Evolutionary conservation across 169 alveolate genomes (phyloP), one percentile per base, ranked within the genome.

Genomic region (Cryptosporidium tyzzeri): DNA sequence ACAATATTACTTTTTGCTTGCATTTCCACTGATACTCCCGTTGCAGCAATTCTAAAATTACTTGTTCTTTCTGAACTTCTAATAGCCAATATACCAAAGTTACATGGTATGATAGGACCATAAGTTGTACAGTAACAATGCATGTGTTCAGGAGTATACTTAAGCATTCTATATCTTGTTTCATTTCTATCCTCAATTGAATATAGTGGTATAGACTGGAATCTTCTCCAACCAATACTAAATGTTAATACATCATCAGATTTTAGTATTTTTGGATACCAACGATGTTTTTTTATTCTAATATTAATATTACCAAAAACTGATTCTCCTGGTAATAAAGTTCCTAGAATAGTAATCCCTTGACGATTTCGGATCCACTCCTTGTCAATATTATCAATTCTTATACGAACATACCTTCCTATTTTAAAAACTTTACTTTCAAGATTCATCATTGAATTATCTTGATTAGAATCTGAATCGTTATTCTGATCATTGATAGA

Each of bases 191-290:
- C 99, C 89, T 98, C 98, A 53, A 98, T 94, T 75, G 98, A 96
- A 86, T 92, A 97, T 9, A 97, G 86, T 6, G 99, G 99, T 21
- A 98, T 86, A n/a, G 99, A 95, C 92, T 99, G 99, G 92, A 97
- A 99, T 67, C 99, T 95, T 51, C 99, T 93, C 99, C 99, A 99
- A 2, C 99, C 99, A n/a, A 98, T 95, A 26, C 99, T 96, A 91
- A 98, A 93, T 8, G 98, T 95, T 44, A 99, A 91, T 5, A 99
- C 99, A 86, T 99, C 99, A 85, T 96, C 95, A 59, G 99, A 96
- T 93, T 98, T 99, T 62, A 98, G 92, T 12, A 99, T 94, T 80
- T 97, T 96, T 10, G 99, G 99, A 73, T 95, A 96, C 99, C 99
- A 99, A 85, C 99, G 96, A 84, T 96, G 98, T 70, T 95, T 96